Percentiles rank a stretch among this genome's conserved stretches.
Conservation (phyloP, 495 filamentous ascomycete genomes). For the Staphylotrichum longicolle region DNA sequence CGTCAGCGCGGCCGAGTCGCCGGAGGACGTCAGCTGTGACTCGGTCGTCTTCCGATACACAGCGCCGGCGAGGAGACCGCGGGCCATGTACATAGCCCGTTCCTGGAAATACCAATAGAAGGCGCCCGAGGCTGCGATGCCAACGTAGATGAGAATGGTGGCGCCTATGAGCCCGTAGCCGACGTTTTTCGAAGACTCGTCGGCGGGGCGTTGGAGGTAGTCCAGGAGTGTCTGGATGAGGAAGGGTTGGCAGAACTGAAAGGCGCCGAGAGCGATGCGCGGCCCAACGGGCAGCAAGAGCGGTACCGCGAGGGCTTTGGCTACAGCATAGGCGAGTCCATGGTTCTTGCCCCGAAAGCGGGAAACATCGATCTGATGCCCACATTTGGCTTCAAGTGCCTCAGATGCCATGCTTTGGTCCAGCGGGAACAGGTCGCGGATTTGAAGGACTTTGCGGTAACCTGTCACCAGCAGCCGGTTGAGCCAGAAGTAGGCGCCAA, state of each 20-base stretch:
- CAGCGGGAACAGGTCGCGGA: conserved; percentile 28
- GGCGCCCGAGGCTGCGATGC: conserved; percentile 39
- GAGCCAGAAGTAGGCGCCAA: conserved; percentile 29
- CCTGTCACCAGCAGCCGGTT: conserved; percentile 26
- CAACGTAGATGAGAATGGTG: conserved; percentile 31
- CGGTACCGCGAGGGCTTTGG: conserved; percentile 25
- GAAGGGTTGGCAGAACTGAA: conserved; percentile 65
- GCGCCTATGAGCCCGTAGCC: conserved; percentile 42
- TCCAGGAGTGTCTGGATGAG: conserved; percentile 55
- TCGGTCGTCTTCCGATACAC: conserved; percentile 50
- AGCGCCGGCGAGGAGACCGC: conserved; percentile 57
- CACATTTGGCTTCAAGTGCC: conserved; percentile 13
- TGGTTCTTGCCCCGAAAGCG: conserved; percentile 15
- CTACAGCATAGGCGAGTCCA: conserved; percentile 25
- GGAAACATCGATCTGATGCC: conserved; percentile 15
- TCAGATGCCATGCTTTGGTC: conserved; percentile 35
- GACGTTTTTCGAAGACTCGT: conserved; percentile 39
- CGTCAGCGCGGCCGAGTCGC: conserved; percentile 56
- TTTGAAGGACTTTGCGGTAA: conserved; percentile 21
- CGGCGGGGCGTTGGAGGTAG: conserved; percentile 45
- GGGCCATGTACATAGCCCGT: conserved; percentile 57
- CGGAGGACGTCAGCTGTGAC: conserved; percentile 44
- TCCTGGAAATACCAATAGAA: conserved; percentile 59
- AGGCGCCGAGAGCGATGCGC: conserved; percentile 36
- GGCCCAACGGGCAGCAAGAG: conserved; percentile 36